Evolutionary conservation across 2,329 filamentous ascomycete genomes (phyloP), one percentile per base, ranked within the genome.

Genomic region (Penicillium sp.): DNA sequence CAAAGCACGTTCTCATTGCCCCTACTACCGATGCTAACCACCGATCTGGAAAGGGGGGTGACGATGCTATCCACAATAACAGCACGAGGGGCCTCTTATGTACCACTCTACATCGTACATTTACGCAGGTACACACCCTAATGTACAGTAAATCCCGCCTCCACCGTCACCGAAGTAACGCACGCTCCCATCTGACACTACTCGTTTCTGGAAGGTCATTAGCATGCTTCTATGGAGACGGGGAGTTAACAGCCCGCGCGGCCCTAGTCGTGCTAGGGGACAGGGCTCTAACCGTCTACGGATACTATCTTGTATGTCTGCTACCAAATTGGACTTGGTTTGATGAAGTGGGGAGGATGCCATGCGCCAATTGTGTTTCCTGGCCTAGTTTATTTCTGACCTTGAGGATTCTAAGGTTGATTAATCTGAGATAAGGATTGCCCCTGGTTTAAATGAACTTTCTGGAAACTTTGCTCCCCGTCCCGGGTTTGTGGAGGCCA

Each of bases 191-290:
- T 33, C 4, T 23, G 18, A 41, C 37, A 27, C 48, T 50, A 42
- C 26, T 37, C 48, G 35, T 50, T 50, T 50, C 35, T 50, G 48
- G 48, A 50, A 50, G 48, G 48, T 50, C 35, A 50, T 42, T 22
- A 42, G 6, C 31, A 22, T 40, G 15, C 35, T 50, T 50, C 48
- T 42, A 50, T 50, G 48, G 47, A 40, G 47, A 49, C 48, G 11
- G 29, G 15, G 18, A 47, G 27, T 31, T 31, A 37, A 40, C 37
- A 12, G 46, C 33, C 46, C 46, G 27, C 31, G 46, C 22, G 46
- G 46, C 46, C 31, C 33, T 49, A 37, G 15, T 29, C 23, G 12
- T 9, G 25, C 43, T 26, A 31, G 14, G 15, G 6, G 4, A 31
- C 4, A 26, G 7, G 4, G 29, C 29, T 18, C 25, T 45, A 45